Conservation (phyloP, 495 filamentous ascomycete genomes). For the Lindgomyces ingoldianus region DNA sequence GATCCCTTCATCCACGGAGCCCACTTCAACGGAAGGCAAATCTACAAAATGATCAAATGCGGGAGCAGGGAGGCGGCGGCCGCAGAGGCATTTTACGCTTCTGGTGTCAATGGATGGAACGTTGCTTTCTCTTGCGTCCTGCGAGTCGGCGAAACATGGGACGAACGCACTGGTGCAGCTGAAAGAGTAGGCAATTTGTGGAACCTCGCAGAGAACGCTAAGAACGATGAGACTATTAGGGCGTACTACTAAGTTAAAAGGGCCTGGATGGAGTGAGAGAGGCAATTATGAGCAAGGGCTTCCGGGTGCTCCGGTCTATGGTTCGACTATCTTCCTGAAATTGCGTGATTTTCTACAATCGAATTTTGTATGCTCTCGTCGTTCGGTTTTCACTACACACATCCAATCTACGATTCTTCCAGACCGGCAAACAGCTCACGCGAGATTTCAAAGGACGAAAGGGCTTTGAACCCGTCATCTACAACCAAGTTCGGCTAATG, state of each 20-base stretch:
- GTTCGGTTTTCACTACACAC: no score
- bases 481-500: no score
- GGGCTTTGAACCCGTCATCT: no score
- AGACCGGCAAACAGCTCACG: no score
- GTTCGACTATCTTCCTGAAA: no score
- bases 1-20: constrained; percentile 3
- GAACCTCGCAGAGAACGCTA: constrained; percentile 16
- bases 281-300: not conserved
- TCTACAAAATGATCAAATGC: constrained; percentile 34
- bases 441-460: no score
- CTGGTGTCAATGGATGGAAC: constrained; percentile 27
- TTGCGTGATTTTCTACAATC: no score
- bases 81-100: constrained; percentile 29
- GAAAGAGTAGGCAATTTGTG: constrained; percentile 28
- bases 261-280: not conserved
- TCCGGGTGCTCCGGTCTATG: no score
- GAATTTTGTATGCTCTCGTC: no score
- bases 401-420: no score
- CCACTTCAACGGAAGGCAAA: constrained; percentile 17
- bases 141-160: constrained; percentile 21
- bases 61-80: constrained; percentile 30
- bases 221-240: constrained; percentile 6
- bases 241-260: constrained; percentile 19
- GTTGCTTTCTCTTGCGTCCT: constrained; percentile 31
- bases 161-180: not conserved